These are phyloP conservation scores for Thermochaetoides dissita DNA, from an alignment of 2,329 filamentous ascomycete genomes.

Conservation along the genomic window DNA sequence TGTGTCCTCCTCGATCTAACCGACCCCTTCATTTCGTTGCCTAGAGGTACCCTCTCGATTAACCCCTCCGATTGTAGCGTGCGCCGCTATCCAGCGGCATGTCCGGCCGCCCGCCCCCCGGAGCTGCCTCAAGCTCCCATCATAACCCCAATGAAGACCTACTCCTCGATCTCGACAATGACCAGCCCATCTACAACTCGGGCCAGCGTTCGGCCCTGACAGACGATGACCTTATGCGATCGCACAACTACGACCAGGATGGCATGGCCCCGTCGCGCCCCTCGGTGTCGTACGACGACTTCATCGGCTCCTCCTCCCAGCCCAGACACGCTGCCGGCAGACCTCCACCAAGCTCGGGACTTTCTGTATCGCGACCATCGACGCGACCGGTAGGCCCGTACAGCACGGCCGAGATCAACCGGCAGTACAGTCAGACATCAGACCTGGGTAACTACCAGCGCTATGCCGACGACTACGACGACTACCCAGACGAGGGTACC, in stretches of 20 bases:
- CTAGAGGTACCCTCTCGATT: neutral
- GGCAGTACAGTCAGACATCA: slow-evolving; percentile 59
- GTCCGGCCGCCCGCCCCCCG: slow-evolving; percentile 44
- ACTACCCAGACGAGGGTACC: slow-evolving; percentile 62
- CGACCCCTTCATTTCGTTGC: no score
- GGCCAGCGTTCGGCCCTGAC: slow-evolving; percentile 55
- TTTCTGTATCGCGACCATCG: neutral
- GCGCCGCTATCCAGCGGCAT: slow-evolving; percentile 28
- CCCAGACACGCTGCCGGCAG: slow-evolving; percentile 33
- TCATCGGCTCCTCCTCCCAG: slow-evolving; percentile 52
- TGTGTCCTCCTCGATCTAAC: no score
- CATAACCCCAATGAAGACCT: slow-evolving; percentile 34
- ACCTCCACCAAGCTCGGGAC: slow-evolving; percentile 19
- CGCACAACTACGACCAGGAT: slow-evolving; percentile 58
- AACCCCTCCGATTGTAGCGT: no score
- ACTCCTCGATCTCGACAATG: slow-evolving; percentile 60
- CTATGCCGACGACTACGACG: slow-evolving; percentile 79
- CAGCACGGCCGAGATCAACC: slow-evolving; percentile 21
- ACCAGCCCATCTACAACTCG: slow-evolving; percentile 56
- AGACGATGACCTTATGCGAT: slow-evolving; percentile 66
- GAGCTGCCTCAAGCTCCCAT: slow-evolving; percentile 32
- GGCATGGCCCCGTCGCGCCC: slow-evolving; percentile 50
- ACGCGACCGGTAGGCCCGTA: slow-evolving; percentile 28
- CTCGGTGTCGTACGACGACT: slow-evolving; percentile 89
- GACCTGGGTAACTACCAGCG: slow-evolving; percentile 78